Percentiles rank a stretch among this genome's conserved stretches.
phyloP scores from a whole-genome alignment of 108 stramenopile species.

The Skeletonema costatum region DNA sequence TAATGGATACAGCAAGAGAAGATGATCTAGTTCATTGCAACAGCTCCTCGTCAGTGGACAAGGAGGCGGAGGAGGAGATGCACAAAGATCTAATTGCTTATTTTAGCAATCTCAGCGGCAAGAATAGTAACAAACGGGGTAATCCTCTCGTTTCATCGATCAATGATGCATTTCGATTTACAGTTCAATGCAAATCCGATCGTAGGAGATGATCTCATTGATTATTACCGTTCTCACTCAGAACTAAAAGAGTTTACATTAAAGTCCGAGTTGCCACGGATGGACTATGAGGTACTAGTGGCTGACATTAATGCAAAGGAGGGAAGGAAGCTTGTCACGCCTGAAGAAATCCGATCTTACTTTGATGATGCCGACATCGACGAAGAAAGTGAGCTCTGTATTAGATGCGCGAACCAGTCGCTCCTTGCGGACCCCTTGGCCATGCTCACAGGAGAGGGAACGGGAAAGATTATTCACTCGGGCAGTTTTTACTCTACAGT shows the following conservation, averaged over 20 bases:
- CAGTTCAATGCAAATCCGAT: constrained; percentile 77
- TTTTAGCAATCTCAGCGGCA: constrained; percentile 2
- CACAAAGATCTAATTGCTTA: constrained; percentile 37
- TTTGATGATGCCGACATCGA: constrained; percentile 29
- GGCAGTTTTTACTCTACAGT: constrained; percentile 50
- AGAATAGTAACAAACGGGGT: constrained; percentile 12
- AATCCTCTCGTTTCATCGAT: constrained; percentile 50
- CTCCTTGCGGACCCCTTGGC: constrained; percentile 78
- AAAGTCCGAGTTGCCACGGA: constrained; percentile 75
- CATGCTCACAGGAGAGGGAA: constrained; percentile 68
- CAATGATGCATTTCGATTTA: constrained; percentile 64
- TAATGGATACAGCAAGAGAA: constrained; percentile 21
- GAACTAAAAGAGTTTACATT: constrained; percentile 78
- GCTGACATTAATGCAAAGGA: constrained; percentile 36
- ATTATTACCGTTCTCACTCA: constrained; percentile 70
- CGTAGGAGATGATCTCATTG: constrained; percentile 67
- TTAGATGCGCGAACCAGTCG: constrained; percentile 81
- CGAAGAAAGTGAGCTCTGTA: constrained; percentile 40
- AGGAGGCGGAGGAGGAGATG: constrained; percentile 33
- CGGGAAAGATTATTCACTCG: constrained; percentile 59
- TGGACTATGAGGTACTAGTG: constrained; percentile 75
- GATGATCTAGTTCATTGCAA: background rate
- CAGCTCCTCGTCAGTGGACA: constrained; percentile 25
- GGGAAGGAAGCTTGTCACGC: constrained; percentile 38
- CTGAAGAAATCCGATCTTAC: constrained; percentile 46